Evolutionary conservation across 2,329 filamentous ascomycete species (phyloP), one percentile per base, ranked within the genome.

Genomic region (Trichoderma sp.): DNA sequence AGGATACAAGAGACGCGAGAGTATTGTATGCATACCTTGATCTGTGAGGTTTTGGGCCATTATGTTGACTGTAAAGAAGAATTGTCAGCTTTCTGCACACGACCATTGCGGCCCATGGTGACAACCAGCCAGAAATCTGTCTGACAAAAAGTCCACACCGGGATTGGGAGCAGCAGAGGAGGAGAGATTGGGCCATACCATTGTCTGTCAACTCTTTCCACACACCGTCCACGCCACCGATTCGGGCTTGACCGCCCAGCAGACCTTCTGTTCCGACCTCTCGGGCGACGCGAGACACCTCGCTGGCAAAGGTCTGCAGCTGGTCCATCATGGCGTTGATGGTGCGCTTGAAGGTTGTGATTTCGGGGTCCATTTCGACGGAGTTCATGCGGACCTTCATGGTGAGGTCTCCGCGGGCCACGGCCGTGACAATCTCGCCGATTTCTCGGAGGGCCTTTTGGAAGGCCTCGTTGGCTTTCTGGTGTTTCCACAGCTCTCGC

Each of bases 281-380:
- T 76, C 92, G 91, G 61, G 94, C 94, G 71, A 98, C 89, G 70
- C 92, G 90, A 41, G 94, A 97, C 73, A 98, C 94, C 80, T 98
- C 93, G 77, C 92, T 96, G 69, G 94, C 94, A 78, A 98, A 98
- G 67, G 96, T 91, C 76, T 97, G 93, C 66, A 98, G 84, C 78
- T 97, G 94, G 75, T 98, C 94, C 87, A 98, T 96, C 94, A 98
- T 98, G 70, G 91, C 96, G 77, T 98, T 98, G 81, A 98, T 98
- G 68, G 94, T 97, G 72, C 92, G 89, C 80, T 98, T 98, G 83
- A 98, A 98, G 10, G 92, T 93, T 30, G 93, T 95, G 74, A 98
- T 98, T 83, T 98, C 94, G 30, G 93, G 93, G 82, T 98, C 94
- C 90, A 97, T 95, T 80, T 98, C 94, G 70, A 96, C 90, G 4